phyloP scores from a whole-genome alignment of 78 protist genomes.

The Emiliania huxleyi region DNA sequence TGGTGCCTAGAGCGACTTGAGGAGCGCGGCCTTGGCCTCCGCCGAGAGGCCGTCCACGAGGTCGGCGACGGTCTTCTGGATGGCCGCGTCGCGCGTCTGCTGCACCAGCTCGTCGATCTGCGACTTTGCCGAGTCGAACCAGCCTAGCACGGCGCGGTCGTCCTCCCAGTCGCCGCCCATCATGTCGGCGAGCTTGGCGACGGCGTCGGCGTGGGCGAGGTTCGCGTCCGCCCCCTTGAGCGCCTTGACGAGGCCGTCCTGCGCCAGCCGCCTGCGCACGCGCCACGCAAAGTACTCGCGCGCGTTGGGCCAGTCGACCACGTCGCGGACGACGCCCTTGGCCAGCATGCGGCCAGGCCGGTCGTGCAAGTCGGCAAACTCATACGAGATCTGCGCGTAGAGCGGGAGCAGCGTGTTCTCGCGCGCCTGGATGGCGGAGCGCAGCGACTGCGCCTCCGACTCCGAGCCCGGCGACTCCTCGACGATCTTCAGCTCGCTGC shows the following conservation, averaged over 20 bases:
- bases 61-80: not conserved
- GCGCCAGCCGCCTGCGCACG: not conserved
- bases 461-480: not conserved
- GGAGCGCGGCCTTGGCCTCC: not conserved
- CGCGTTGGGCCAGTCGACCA: not conserved
- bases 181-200: not conserved
- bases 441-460: not conserved
- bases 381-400: constrained; percentile 73
- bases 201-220: not conserved
- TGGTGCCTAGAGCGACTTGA: not conserved
- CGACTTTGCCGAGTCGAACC: not conserved
- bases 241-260: not conserved
- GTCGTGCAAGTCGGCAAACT: constrained; percentile 95
- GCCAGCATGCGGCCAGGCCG: constrained; percentile 89
- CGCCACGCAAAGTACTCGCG: not conserved
- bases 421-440: not conserved
- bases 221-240: not conserved
- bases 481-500: not conserved
- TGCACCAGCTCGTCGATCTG: not conserved
- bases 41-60: not conserved
- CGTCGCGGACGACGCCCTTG: not conserved
- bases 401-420: constrained; percentile 36
- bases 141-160: not conserved
- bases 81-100: not conserved
- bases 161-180: not conserved